Evolutionary conservation across 306 rosid species (phyloP), one percentile per base, ranked within the genome.

Genomic region (Adenanthera pavonina): DNA sequence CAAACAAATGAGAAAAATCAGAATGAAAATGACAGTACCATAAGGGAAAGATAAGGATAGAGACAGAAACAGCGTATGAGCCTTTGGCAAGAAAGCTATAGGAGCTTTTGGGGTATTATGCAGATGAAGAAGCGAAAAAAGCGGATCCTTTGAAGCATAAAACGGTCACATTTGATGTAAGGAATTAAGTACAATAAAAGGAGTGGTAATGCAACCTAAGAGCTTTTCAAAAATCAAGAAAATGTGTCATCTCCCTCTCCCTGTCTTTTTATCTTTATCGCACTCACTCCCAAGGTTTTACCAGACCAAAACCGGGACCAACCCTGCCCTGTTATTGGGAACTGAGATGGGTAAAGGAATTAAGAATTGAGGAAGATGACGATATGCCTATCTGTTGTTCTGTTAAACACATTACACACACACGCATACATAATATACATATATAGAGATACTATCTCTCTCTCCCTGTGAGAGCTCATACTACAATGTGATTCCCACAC

Each of bases 211-310:
- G 81, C 54, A 77, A 72, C 80, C 72, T 49, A 5, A 8, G 49
- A 3, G 46, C n/a, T 67, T 13, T 53, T 19, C 30, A 68, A 61
- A 61, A 61, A 61, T 33, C 12, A 33, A 41, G 53, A 68, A 47
- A 68, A 68, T 30, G 16, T 30, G 33, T 34, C 34, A 67, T 36
- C 69, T 56, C 49, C 74, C 38, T 49, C 69, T 17, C 53, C 25
- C 20, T 68, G 59, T 41, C 69, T 56, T 61, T 13, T 40, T 73
- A 82, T 80, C 77, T 54, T 86, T 71, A 54, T 64, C 4, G 85
- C 97, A 86, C 98, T 92, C 96, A 91, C 97, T 94, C 88, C 92
- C 88, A 92, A 85, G 88, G 61, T 79, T 75, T 87, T 84, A 81
- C 79, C 71, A 66, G 89, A 82, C 79, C 86, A 85, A 75, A 69